Evolutionary conservation across 129 eudicot genomes (phyloP).

Genomic region (Chrysanthemum seticuspe): DNA sequence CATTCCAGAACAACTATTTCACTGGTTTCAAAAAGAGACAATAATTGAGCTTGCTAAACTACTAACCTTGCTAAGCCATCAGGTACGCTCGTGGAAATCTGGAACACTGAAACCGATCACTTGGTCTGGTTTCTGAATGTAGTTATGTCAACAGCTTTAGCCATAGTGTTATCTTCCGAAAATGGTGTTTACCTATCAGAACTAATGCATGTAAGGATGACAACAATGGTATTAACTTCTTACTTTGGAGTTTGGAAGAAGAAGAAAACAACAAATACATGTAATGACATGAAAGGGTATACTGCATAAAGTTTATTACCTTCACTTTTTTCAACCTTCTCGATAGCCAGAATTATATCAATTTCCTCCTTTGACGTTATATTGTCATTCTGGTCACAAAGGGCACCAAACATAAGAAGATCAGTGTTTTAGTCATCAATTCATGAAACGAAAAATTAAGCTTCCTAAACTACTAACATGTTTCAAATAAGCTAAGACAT

Average conservation of each 20-base stretch:
- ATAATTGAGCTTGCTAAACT: too few relatives aligned
- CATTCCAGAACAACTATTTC: too few relatives aligned
- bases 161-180: slow-evolving; percentile 88
- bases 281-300: slow-evolving; percentile 9
- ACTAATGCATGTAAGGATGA: background rate
- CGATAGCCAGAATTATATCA: slow-evolving; percentile 63
- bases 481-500: slow-evolving; percentile 70
- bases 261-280: background rate
- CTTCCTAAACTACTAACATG: slow-evolving; percentile 55
- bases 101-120: too few relatives aligned
- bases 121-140: too few relatives aligned
- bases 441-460: slow-evolving; percentile 15
- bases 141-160: slow-evolving; percentile 82
- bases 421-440: slow-evolving; percentile 5
- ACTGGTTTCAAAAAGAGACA: too few relatives aligned
- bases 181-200: slow-evolving; percentile 43
- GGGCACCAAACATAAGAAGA: slow-evolving; percentile 11
- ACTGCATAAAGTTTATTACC: slow-evolving; percentile 40
- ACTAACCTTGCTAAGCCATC: too few relatives aligned
- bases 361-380: slow-evolving; percentile 82
- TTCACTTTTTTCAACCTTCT: slow-evolving; percentile 70
- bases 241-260: too few relatives aligned
- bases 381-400: slow-evolving; percentile 66
- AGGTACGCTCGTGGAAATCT: too few relatives aligned
- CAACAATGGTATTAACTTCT: too few relatives aligned